Base-by-base conservation (phyloP, 1,139 yeast genomes). In the Yamadazyma mexicana region DNA sequence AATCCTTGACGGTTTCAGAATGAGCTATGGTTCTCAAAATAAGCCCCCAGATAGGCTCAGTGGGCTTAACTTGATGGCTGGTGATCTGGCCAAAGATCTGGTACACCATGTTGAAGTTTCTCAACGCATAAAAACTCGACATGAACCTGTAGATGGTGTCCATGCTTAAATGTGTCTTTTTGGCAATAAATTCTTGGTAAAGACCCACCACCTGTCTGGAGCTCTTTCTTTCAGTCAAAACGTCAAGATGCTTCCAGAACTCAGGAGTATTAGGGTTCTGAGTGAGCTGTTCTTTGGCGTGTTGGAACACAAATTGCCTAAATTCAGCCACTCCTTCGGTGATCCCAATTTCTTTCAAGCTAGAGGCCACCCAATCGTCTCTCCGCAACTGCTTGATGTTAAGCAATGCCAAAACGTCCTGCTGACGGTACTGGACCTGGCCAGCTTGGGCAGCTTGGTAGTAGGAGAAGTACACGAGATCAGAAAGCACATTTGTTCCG, bases 1-100 rank as follows among this genome's bases (percentile, higher is more conserved):
- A 45, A 4, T 44, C 42, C 7, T 40, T 40, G 10, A 42, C 35
- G 17, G 39, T 40, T 7, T 64, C 55, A 2, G 73, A 66, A 42
- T 60, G 62, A 6, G 73, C 69, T 58, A 70, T 54, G 2, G 73
- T 59, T 40, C 62, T 57, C 35, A 72, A 50, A 3, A 66, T 61
- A 31, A 63, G 47, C 31, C 64, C 67, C 77, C 77, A 72, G 1
- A 72, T 50, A 1, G 50, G 43, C 9, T 60, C 48, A 1, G 72
- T 72, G 17, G 49, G 52, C 12, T 49, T 48, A 23, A 56, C 46
- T 2, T 69, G 67, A 18, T 50, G 50, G n/a, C 46, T 38, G 17
- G 66, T 40, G 53, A 72, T 53, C 28, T 53, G 56, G 40, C 65
- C 64, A 54, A 71, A 69, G 11, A 69, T 52, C 24, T 48, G 52